Evolutionary conservation across 176 grass and related monocot species (phyloP).

Genomic region (Zizania latifolia): DNA sequence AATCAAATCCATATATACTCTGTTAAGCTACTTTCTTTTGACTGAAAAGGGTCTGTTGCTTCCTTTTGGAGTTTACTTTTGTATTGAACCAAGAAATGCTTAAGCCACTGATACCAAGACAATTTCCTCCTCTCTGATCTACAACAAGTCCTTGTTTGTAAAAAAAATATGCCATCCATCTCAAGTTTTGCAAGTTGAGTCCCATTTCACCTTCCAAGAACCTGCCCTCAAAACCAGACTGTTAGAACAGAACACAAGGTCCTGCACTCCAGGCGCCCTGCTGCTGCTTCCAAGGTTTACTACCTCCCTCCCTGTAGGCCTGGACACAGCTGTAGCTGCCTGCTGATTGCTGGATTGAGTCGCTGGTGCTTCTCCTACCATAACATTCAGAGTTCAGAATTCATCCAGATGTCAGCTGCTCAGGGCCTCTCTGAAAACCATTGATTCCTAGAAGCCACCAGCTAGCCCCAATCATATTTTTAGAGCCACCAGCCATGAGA

Average conservation of each 20-base stretch:
- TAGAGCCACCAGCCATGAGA: constrained; percentile 29
- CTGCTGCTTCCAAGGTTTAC: constrained; percentile 15
- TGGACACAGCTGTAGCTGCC: constrained; percentile 36
- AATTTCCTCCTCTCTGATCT: constrained; percentile 1
- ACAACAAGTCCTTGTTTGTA: not conserved
- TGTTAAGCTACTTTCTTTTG: not conserved
- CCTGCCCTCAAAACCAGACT: constrained; percentile 17
- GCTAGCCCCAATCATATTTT: constrained; percentile 16
- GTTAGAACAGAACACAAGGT: constrained; percentile 23
- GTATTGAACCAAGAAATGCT: not conserved
- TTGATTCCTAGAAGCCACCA: constrained; percentile 36
- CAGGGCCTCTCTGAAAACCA: not conserved
- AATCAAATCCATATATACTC: not conserved
- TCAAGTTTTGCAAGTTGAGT: not conserved
- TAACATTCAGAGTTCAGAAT: constrained; percentile 20
- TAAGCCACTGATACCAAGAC: not conserved
- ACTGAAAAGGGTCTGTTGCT: not conserved
- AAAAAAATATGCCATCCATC: not conserved
- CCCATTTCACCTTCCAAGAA: constrained; percentile 50
- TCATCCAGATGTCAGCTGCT: constrained; percentile 31
- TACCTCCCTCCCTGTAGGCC: not conserved
- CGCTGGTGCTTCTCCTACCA: not conserved
- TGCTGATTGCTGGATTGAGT: constrained; percentile 8
- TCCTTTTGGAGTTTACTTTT: constrained; percentile 11
- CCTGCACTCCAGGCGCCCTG: not conserved